Evolutionary conservation across 2,329 filamentous ascomycete species (phyloP), one percentile per base, ranked within the genome.

Genomic region (Alternaria ethzedia): DNA sequence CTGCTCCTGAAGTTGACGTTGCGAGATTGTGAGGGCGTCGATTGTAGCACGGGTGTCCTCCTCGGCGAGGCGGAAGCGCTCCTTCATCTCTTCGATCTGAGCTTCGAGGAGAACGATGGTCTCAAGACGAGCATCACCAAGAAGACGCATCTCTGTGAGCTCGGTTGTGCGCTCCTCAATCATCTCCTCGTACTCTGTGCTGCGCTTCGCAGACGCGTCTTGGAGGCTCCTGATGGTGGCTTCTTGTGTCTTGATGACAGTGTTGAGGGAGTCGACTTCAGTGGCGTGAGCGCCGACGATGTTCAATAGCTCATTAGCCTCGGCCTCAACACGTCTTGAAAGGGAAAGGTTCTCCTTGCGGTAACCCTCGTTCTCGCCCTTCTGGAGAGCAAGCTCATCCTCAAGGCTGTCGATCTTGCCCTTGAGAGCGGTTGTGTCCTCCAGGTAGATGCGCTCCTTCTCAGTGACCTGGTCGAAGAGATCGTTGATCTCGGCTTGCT

Each of bases 401-500:
- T 75, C 61, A 8, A 79, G 72, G 2, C 13, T 60, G 2, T 60
- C 63, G 21, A 79, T 72, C 49, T 60, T 70, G 52, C 67, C 61
- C 70, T 70, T 56, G 59, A 77, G 70, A 66, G 60, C 32, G 55
- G 59, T 72, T 3, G 69, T 70, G n/a, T 77, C 70, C 36, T 73
- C 74, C 6, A 70, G 54, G 45, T 82, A 73, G 3, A 54, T 30
- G 6, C 60, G 59, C 70, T 74, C 63, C 61, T 71, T 72, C 70
- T 71, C 63, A 59, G 62, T 69, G 15, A 71, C 69, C 23, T 74
- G 67, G 49, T 72, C 74, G 7, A 58, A 65, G 44, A 83, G 75
- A n/a, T 68, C 61, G 15, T 75, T 74, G 57, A 83, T 81, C 49
- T 81, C 77, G 50, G 72, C 70, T 49, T 82, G 78, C 41, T 79